A percentile compares a stretch with the other conserved stretches of the same genome.
These are phyloP conservation scores for Globisporangium cylindrosporum DNA, from an alignment of 352 stramenopile species.

Conservation along the genomic window DNA sequence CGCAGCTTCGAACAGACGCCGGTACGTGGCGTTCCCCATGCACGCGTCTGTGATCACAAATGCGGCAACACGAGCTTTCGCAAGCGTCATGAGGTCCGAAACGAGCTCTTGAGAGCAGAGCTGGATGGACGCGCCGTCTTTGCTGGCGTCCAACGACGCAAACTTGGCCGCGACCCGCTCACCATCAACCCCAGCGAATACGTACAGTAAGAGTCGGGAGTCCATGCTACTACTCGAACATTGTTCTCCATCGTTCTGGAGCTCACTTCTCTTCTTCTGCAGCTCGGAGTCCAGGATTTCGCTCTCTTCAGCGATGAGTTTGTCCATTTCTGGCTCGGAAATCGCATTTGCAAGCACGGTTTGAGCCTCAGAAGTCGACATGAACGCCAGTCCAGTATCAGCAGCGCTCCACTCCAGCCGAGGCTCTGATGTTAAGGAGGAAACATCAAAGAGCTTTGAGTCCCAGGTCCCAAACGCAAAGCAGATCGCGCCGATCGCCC, in stretches of 20 bases:
- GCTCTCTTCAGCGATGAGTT: conserved; percentile 1
- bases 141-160: background rate
- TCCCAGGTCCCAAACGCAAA: conserved; percentile 44
- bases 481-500: conserved; percentile 43
- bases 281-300: background rate
- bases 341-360: conserved; percentile 3
- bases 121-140: background rate
- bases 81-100: conserved; percentile 23
- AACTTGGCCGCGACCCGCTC: conserved; percentile 5
- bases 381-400: conserved; percentile 12
- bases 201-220: background rate
- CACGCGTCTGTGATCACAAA: conserved; percentile 44
- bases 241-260: too few species aligned
- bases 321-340: conserved; percentile 12
- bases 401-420: background rate
- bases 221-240: too few species aligned
- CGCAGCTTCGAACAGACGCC: conserved; percentile 36
- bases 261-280: background rate
- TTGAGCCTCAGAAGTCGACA: conserved; percentile 14
- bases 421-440: background rate
- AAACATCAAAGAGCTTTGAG: conserved; percentile 26
- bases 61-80: conserved; percentile 21
- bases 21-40: conserved; percentile 6
- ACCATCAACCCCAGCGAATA: conserved; percentile 7
- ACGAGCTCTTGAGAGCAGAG: conserved; percentile 19